A percentile compares a stretch with the other conserved stretches of the same genome.
Conservation (phyloP, 352 stramenopile genomes). For the Blastocystis sp. region DNA sequence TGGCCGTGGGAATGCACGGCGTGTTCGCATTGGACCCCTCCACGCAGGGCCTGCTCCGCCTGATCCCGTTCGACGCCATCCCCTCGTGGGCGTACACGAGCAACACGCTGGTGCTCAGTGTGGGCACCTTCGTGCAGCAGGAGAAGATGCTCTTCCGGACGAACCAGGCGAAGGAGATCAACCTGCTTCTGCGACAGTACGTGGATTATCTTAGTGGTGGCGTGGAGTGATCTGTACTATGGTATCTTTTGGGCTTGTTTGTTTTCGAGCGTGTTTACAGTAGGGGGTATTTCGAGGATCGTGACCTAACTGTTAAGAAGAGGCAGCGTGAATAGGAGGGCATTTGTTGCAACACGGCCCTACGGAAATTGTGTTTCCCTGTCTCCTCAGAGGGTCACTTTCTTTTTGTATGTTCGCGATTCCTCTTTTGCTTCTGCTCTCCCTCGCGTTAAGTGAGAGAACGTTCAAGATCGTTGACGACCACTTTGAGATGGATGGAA, state of each 20-base stretch:
- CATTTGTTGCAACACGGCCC: neutral
- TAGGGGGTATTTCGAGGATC: too few species aligned
- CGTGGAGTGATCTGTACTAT: neutral
- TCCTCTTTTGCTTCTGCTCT: slow-evolving; percentile 16
- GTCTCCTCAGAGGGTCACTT: neutral
- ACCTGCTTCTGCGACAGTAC: slow-evolving; percentile 37
- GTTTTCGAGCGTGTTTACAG: too few species aligned
- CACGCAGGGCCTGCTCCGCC: slow-evolving; percentile 20
- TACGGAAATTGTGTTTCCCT: neutral
- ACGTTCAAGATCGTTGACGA: slow-evolving; percentile 59
- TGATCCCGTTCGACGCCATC: slow-evolving; percentile 56
- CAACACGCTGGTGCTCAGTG: slow-evolving; percentile 26
- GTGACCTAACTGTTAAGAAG: too few species aligned
- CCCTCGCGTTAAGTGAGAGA: slow-evolving; percentile 7
- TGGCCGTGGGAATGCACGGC: slow-evolving; percentile 45
- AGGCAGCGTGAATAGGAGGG: neutral
- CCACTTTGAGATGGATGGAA: slow-evolving; percentile 67
- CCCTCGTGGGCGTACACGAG: slow-evolving; percentile 51
- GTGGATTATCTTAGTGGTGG: slow-evolving; percentile 33
- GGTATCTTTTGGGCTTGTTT: neutral
- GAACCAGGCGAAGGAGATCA: slow-evolving; percentile 36
- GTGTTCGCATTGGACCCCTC: slow-evolving; percentile 48
- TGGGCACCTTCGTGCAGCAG: slow-evolving; percentile 61
- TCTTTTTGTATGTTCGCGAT: slow-evolving; percentile 38
- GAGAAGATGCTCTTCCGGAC: slow-evolving; percentile 60